phyloP scores from a whole-genome alignment of 345 rosid species.

The Brassica cretica region DNA sequence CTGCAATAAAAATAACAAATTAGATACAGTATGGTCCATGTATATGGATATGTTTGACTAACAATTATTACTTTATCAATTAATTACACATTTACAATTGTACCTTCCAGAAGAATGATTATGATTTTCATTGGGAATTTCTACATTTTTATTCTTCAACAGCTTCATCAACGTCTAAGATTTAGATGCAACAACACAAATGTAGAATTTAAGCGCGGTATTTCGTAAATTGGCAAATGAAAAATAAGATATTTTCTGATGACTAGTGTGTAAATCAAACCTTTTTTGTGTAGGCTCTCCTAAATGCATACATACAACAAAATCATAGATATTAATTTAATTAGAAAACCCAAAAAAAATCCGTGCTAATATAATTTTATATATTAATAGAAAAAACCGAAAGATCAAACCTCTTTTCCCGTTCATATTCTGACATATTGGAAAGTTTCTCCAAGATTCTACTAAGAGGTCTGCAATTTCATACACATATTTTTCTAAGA shows the following conservation, averaged over 20 bases:
- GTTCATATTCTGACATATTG: neutral
- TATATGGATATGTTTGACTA: neutral
- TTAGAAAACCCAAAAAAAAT: neutral
- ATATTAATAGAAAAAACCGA: neutral
- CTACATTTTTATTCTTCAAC: neutral
- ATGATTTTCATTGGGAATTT: neutral
- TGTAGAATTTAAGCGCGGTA: neutral
- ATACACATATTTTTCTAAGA: neutral
- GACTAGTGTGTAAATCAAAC: constrained; percentile 5
- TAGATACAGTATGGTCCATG: neutral
- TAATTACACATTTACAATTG: neutral
- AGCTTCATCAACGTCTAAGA: constrained; percentile 17
- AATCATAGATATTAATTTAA: neutral
- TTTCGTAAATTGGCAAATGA: neutral
- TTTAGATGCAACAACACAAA: neutral
- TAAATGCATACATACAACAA: neutral
- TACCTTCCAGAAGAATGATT: neutral
- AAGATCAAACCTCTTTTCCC: constrained; percentile 22
- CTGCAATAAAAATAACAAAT: constrained; percentile 8
- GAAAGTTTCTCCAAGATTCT: neutral
- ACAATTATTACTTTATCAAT: neutral
- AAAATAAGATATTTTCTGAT: neutral
- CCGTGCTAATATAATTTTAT: neutral
- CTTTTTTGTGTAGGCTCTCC: constrained; percentile 25
- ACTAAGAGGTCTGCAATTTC: constrained; percentile 2